Conservation (phyloP, 257 asterid species). For the Paraleonurus japonicus region DNA sequence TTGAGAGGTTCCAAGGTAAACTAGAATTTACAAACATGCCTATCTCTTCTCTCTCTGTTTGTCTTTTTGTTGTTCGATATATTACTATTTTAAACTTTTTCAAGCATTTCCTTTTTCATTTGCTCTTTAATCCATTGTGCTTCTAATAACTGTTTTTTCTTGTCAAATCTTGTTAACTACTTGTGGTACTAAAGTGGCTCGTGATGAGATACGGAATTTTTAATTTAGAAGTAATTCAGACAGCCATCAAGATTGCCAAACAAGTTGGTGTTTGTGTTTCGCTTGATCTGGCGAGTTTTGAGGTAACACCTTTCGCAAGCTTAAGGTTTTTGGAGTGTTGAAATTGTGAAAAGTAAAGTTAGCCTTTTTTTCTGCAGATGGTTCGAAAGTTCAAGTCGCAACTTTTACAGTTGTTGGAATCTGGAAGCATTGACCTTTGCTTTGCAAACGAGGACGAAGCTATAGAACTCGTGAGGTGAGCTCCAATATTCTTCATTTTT, state of each 20-base stretch:
- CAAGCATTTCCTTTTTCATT: background rate
- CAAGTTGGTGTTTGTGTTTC: constrained; percentile 85
- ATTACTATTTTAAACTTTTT: background rate
- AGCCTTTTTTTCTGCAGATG: constrained; percentile 60
- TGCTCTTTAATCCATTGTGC: background rate
- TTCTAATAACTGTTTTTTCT: background rate
- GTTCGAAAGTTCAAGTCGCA: constrained; percentile 75
- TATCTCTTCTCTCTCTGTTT: background rate
- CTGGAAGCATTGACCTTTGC: constrained; percentile 90
- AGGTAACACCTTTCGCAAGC: constrained; percentile 45
- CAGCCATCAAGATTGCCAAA: constrained; percentile 81
- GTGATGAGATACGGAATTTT: constrained; percentile 79
- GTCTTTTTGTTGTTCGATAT: background rate
- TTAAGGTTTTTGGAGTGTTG: background rate
- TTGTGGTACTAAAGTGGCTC: constrained; percentile 63
- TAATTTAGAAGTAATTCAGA: constrained; percentile 67
- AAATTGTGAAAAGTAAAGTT: background rate
- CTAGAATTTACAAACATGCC: background rate
- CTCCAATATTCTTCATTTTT: constrained; percentile 1
- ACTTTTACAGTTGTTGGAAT: constrained; percentile 72
- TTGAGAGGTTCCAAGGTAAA: constrained; percentile 91
- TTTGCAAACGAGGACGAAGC: constrained; percentile 99
- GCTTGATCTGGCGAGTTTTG: constrained; percentile 94
- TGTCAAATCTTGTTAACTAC: background rate
- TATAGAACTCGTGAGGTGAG: constrained; percentile 70